These are phyloP conservation scores for Setaria italica DNA, from an alignment of 202 grass and related monocot genomes.

Conservation along the genomic window DNA sequence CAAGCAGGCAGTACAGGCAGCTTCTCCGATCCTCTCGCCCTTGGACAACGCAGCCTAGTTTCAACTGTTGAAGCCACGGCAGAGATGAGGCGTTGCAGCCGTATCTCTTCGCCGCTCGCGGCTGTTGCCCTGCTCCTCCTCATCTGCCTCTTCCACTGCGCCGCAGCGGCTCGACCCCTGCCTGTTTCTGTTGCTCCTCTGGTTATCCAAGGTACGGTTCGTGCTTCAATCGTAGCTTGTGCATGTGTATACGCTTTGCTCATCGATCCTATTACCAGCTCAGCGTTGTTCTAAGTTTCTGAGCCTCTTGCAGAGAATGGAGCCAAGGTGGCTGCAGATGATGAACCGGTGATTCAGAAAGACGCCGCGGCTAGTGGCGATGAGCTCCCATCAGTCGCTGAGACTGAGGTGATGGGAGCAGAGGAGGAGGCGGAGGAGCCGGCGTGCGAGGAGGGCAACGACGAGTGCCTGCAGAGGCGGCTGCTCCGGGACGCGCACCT, in stretches of 20 bases:
- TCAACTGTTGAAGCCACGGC: background rate
- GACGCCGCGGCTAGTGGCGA: background rate
- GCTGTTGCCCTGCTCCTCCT: constrained; percentile 41
- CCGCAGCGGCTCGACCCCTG: constrained; percentile 34
- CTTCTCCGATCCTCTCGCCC: background rate
- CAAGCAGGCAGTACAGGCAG: background rate
- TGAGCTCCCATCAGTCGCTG: background rate
- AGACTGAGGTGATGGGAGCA: too few species aligned
- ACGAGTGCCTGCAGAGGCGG: constrained; percentile 57
- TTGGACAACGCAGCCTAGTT: background rate
- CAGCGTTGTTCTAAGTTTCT: background rate
- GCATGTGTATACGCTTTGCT: background rate
- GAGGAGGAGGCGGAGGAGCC: background rate
- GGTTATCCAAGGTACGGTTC: constrained; percentile 7
- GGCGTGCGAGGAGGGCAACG: background rate
- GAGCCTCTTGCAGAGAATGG: background rate
- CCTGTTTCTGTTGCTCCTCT: background rate
- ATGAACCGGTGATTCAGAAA: background rate
- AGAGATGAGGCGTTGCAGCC: constrained; percentile 11
- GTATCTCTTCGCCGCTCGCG: background rate
- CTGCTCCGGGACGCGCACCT: constrained; percentile 60
- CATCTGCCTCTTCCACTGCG: constrained; percentile 5
- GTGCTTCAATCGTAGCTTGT: background rate
- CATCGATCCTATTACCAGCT: too few species aligned
- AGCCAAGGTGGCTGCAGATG: background rate